Percentiles rank a stretch among this genome's conserved stretches.
phyloP scores from a whole-genome alignment of 2,329 filamentous ascomycete species.

The Paracorniculantispora psalliotae region DNA sequence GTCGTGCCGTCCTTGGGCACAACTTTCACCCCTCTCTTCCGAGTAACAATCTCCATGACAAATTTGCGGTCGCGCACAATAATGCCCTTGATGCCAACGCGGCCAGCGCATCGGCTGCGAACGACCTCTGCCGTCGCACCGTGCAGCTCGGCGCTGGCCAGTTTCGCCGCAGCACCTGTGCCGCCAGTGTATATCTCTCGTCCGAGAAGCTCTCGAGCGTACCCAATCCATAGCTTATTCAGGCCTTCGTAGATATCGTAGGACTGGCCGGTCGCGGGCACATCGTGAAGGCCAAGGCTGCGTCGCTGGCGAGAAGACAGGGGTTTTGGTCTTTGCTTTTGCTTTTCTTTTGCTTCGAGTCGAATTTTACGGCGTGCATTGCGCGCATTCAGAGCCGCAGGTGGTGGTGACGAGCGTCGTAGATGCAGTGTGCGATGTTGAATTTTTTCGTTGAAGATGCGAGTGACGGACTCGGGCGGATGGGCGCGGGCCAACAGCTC shows the following conservation, averaged over 20 bases:
- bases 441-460: constrained; percentile 78
- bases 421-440: constrained; percentile 77
- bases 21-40: constrained; percentile 63
- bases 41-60: constrained; percentile 78
- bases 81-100: constrained; percentile 81
- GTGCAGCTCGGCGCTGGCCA: constrained; percentile 85
- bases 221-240: constrained; percentile 74
- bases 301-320: constrained; percentile 78
- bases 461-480: constrained; percentile 62
- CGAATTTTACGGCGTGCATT: constrained; percentile 49
- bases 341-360: constrained; percentile 40
- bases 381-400: constrained; percentile 50
- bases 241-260: constrained; percentile 75
- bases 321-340: constrained; percentile 55
- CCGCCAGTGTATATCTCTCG: constrained; percentile 52
- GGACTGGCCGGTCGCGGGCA: constrained; percentile 57
- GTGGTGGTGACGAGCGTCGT: constrained; percentile 65
- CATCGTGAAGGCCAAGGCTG: constrained; percentile 64
- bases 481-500: constrained; percentile 73
- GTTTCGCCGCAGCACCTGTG: constrained; percentile 60
- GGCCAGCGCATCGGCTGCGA: constrained; percentile 70
- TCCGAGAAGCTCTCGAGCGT: constrained; percentile 77
- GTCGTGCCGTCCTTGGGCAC: constrained; percentile 88
- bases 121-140: constrained; percentile 81
- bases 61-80: constrained; percentile 85